Base-by-base conservation (phyloP, 257 asterid genomes). In the Solanum chiquidenum region DNA sequence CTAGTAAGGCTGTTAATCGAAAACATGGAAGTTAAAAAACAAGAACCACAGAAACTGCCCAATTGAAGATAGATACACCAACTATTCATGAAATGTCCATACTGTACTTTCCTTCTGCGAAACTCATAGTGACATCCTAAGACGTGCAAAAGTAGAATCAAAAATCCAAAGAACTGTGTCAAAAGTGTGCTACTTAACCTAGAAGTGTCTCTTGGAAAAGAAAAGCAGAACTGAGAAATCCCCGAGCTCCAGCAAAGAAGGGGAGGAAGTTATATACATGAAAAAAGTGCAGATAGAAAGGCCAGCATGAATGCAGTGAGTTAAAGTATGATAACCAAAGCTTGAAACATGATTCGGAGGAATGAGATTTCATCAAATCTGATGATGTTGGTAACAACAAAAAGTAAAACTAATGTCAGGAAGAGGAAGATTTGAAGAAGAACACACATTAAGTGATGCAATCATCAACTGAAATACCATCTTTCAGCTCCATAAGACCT, bases 1-100 rank as follows among this genome's bases (percentile, higher is more conserved):
- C 91, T 58, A 97, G 95, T 84, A 96, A 92, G 69, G 94, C 99
- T 97, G 97, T 90, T 79, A 86, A 90, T 73, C 69, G 33, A 20
- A 80, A 29, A 29, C 85, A 49, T 46, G 21, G 46, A 84, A 91
- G 89, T 89, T 87, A 29, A 34, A 66, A 84, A 49, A 88, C 80
- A 85, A 69, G 85, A 16, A 83, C 80, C 84, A 80, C 33, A 73
- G 35, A 38, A 76, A 86, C 83, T 34, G 69, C 40, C 62, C n/a
- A 55, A 55, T 55, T 18, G 64, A 55, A 55, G 64, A 85, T 42
- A 49, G 44, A 85, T 68, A 35, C 25, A 66, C 29, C 25, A 86
- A 27, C 40, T 46, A 69, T 25, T 42, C 83, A 68, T 40, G 37
- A 68, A 62, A 64, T 23, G 23, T 23, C 27, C 25, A 37, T 37